phyloP scores from a whole-genome alignment of 129 eudicot species.

The Artemisia tridentata region DNA sequence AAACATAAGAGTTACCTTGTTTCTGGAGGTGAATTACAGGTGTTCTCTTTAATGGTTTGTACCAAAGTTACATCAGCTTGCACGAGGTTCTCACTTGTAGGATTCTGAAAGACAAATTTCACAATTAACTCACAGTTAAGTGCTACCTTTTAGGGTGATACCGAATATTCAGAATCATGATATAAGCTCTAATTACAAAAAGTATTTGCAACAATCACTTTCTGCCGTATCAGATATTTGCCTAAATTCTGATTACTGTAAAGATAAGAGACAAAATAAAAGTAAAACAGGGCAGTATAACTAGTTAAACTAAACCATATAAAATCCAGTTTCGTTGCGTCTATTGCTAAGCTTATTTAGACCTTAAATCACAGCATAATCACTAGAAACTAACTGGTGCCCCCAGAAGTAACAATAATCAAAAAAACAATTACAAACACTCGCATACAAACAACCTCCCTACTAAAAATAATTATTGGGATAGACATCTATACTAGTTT shows the following conservation, averaged over 20 bases:
- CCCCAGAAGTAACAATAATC: not conserved
- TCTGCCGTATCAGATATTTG: not conserved
- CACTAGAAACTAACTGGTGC: not conserved
- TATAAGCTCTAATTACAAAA: not conserved
- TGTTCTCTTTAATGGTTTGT: constrained; percentile 29
- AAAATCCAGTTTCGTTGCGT: not conserved
- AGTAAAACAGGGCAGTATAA: not conserved
- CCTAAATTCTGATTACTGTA: not conserved
- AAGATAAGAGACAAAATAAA: not conserved
- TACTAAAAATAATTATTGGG: too few species aligned
- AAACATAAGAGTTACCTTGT: constrained; percentile 36
- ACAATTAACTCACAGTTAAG: constrained; percentile 18
- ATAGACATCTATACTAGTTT: too few species aligned
- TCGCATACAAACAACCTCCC: too few species aligned
- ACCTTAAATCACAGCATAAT: too few species aligned
- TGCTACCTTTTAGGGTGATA: not conserved
- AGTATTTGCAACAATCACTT: not conserved
- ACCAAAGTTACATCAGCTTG: constrained; percentile 35
- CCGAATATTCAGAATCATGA: not conserved
- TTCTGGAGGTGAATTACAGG: constrained; percentile 42
- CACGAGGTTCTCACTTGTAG: constrained; percentile 38
- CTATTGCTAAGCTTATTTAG: too few species aligned
- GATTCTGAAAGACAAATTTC: constrained; percentile 42
- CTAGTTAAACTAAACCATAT: not conserved
- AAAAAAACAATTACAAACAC: too few species aligned